Conservation (phyloP, 1,284 basidiomycete species). For the Marasmius tenuissimus region DNA sequence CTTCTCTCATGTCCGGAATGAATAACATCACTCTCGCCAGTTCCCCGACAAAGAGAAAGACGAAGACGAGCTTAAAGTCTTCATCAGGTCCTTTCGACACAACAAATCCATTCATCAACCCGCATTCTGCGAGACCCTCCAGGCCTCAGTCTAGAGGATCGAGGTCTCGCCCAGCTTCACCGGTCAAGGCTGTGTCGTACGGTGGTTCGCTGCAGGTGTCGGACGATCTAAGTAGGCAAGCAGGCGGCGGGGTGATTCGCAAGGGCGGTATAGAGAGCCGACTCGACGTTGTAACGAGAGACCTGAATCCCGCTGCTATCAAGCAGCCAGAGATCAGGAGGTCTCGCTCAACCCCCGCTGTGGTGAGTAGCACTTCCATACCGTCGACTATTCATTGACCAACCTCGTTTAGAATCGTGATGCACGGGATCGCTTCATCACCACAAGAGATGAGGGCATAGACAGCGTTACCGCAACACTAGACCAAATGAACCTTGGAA, state of each 20-base stretch:
- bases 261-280: constrained; percentile 76
- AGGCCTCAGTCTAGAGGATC: constrained; percentile 39
- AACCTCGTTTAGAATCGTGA: constrained; percentile 34
- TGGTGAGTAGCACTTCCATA: constrained; percentile 32
- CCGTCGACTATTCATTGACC: constrained; percentile 8
- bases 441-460: constrained; percentile 57
- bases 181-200: constrained; percentile 53
- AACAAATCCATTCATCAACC: constrained; percentile 61
- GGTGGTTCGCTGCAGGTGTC: constrained; percentile 46
- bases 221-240: constrained; percentile 59
- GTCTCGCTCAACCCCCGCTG: constrained; percentile 68
- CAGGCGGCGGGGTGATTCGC: constrained; percentile 63
- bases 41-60: constrained; percentile 39
- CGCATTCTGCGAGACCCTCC: constrained; percentile 3
- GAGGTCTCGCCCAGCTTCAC: constrained; percentile 39
- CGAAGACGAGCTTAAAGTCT: constrained; percentile 25
- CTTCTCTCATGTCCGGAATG: constrained; percentile 58
- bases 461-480: constrained; percentile 64
- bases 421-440: constrained; percentile 73
- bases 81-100: constrained; percentile 41
- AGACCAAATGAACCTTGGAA: constrained; percentile 61
- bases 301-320: constrained; percentile 53
- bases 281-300: constrained; percentile 67
- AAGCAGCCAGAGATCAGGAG: constrained; percentile 60
- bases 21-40: constrained; percentile 50